phyloP scores from a whole-genome alignment of 306 rosid species.

The Elaeagnus macrophylla region DNA sequence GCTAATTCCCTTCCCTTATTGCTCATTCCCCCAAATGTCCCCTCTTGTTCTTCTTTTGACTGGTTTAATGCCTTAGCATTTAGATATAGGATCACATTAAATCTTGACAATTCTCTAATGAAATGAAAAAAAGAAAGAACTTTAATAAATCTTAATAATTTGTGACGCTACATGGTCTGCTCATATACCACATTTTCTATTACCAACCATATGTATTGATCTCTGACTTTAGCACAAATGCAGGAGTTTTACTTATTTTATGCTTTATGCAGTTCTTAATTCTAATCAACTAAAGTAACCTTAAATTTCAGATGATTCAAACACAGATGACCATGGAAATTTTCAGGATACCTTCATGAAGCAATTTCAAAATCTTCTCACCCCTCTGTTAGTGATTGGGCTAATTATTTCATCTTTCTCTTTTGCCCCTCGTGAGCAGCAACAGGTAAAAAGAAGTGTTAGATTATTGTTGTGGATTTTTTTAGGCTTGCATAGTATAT shows the following conservation, averaged over 20 bases:
- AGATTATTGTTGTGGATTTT: not conserved
- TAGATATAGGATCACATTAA: no score
- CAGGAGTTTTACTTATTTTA: not conserved
- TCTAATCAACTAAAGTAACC: conserved; percentile 8
- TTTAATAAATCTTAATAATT: no score
- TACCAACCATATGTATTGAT: no score
- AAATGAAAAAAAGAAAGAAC: no score
- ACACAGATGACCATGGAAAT: conserved; percentile 49
- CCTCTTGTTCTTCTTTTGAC: no score
- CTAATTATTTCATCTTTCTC: conserved; percentile 47
- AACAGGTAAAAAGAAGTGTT: conserved; percentile 47
- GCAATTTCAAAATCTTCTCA: conserved; percentile 41
- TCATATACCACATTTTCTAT: no score
- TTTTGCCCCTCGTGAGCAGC: conserved; percentile 51
- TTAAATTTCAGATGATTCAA: conserved; percentile 56
- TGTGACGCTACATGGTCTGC: no score
- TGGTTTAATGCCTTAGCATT: no score
- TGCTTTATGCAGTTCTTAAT: conserved; percentile 1
- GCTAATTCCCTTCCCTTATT: no score
- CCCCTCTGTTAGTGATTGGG: conserved; percentile 52
- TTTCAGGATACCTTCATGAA: conserved; percentile 50
- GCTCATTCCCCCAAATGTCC: no score
- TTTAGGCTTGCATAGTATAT: not conserved
- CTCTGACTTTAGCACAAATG: not conserved
- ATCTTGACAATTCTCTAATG: no score